phyloP scores from a whole-genome alignment of 2,329 filamentous ascomycete genomes.

The Neofusicoccum parvum region DNA sequence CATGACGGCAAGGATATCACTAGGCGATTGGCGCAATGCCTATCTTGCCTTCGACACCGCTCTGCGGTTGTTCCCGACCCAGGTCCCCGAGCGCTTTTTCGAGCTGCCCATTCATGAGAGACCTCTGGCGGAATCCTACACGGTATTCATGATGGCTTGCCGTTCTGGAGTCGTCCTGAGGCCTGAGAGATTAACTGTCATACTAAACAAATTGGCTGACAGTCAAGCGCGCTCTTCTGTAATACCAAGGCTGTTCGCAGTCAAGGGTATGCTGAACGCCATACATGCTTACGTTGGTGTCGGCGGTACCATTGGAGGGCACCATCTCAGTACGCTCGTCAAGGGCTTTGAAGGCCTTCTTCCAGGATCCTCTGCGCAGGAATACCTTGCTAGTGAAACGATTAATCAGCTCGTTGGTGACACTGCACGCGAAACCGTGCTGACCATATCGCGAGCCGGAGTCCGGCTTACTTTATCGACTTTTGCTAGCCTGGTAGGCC shows the following conservation, averaged over 20 bases:
- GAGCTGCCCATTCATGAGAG: slow-evolving; percentile 49
- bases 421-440: slow-evolving; percentile 6
- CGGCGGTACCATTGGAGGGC: slow-evolving; percentile 38
- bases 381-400: slow-evolving; percentile 22
- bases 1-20: slow-evolving; percentile 48
- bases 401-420: slow-evolving; percentile 5
- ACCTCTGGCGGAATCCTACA: slow-evolving; percentile 50
- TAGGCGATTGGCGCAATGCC: slow-evolving; percentile 49
- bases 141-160: slow-evolving; percentile 51
- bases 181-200: slow-evolving; percentile 32
- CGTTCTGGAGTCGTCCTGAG: slow-evolving; percentile 44
- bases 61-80: slow-evolving; percentile 49
- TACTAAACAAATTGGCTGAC: slow-evolving; percentile 37
- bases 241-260: background rate
- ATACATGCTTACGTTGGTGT: slow-evolving; percentile 46
- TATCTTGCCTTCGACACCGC: slow-evolving; percentile 55
- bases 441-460: slow-evolving; percentile 26
- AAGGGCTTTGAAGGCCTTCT: slow-evolving; percentile 33
- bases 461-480: slow-evolving; percentile 27
- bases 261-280: slow-evolving; percentile 45
- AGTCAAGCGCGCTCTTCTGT: slow-evolving; percentile 24
- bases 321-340: slow-evolving; percentile 43
- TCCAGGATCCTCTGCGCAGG: slow-evolving; percentile 2
- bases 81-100: slow-evolving; percentile 46
- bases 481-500: slow-evolving; percentile 33